These are phyloP conservation scores for Lentinus brumalis DNA, from an alignment of 768 basidiomycete genomes.

Conservation along the genomic window DNA sequence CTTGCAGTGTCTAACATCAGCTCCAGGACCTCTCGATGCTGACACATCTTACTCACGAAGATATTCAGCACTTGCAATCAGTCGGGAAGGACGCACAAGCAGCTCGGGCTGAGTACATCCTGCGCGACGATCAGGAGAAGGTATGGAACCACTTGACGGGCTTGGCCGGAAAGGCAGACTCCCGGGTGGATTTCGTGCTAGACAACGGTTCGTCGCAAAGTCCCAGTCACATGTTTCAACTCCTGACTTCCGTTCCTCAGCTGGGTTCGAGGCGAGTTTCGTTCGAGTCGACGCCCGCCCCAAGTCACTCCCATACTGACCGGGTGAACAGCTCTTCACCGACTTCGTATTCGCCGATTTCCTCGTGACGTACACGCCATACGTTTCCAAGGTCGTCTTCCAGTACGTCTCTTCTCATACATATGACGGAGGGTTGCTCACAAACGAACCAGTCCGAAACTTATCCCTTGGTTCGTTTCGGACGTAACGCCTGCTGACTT, in stretches of 20 bases:
- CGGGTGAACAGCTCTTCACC: slow-evolving; percentile 70
- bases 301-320: not conserved
- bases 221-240: not conserved
- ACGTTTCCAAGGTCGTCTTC: slow-evolving; percentile 80
- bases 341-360: slow-evolving; percentile 95
- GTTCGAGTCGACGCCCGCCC: not conserved
- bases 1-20: not conserved
- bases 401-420: slow-evolving; percentile 58
- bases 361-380: slow-evolving; percentile 85
- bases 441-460: slow-evolving; percentile 67
- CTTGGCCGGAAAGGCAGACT: slow-evolving; percentile 43
- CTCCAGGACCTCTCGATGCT: slow-evolving; percentile 89
- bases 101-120: slow-evolving; percentile 75
- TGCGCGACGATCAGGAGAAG: slow-evolving; percentile 77
- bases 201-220: slow-evolving; percentile 70
- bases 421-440: not conserved
- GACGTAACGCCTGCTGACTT: slow-evolving; percentile 93
- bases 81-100: slow-evolving; percentile 82
- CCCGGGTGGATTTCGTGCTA: slow-evolving; percentile 80
- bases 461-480: slow-evolving; percentile 97
- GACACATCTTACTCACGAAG: slow-evolving; percentile 79
- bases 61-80: slow-evolving; percentile 81
- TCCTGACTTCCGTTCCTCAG: slow-evolving; percentile 38
- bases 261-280: slow-evolving; percentile 80
- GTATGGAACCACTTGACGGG: slow-evolving; percentile 74